Evolutionary conservation across 208 protist genomes (phyloP), one percentile per base, ranked within the genome.

Genomic region (Porcisia deanei): DNA sequence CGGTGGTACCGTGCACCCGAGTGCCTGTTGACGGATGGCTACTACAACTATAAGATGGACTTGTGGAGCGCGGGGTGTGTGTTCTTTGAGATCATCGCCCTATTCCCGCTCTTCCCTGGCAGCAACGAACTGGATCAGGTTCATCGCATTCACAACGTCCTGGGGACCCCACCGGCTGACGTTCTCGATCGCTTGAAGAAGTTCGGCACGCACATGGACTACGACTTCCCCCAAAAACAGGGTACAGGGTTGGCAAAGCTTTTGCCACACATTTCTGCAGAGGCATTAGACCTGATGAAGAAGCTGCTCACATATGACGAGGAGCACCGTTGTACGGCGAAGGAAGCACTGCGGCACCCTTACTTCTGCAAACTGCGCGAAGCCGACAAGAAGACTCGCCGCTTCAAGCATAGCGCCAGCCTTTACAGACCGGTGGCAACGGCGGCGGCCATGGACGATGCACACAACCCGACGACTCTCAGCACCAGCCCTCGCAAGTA

Each of bases 1-100:
- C 82, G 97, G 59, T 98, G 97, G 96, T 98, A 98, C 81, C 91
- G 95, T 49, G 93, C 97, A 25, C 97, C 95, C 9, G 95, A 98
- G 86, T 96, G 97, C 80, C 71, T 98, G 60, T 83, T 98, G 41
- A 95, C 91, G 14, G 82, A 94, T 72, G 95, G 91, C 41, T 92
- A 93, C 73, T 98, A 98, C 85, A 94, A 82, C 81, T 91, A 88
- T 78, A 96, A 96, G 82, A 96, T 98, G 91, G 95, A 98, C 60
- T 41, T 98, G 34, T 98, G 95, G 94, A 91, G 87, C 69, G 88
- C 80, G 10, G 95, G 95, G 7, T 98, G 95, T 75, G 88, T 97
- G 22, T 90, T 97, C 37, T 96, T 94, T 68, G 94, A 97, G 66
- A 87, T 98, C 37, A 90, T 88, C 59, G 77, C 88, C 22, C 79